phyloP scores from a whole-genome alignment of 2,329 filamentous ascomycete genomes.

The Pseudocercospora macadamiae region DNA sequence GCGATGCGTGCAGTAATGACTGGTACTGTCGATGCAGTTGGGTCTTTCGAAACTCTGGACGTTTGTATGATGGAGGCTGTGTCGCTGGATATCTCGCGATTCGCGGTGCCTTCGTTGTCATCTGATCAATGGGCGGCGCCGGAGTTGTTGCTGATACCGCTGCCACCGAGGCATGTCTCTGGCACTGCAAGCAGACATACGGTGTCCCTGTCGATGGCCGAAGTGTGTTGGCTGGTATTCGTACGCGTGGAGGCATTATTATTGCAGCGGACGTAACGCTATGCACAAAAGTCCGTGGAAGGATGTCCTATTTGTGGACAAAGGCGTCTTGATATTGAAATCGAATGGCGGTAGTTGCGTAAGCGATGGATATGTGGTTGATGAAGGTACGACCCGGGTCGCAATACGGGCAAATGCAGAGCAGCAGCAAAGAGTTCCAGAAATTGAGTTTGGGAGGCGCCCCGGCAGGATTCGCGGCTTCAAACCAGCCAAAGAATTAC shows the following conservation, averaged over 20 bases:
- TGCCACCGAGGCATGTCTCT: slow-evolving; percentile 50
- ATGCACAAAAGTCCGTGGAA: too few relatives aligned
- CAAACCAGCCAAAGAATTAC: not conserved
- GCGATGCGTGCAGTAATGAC: slow-evolving; percentile 81
- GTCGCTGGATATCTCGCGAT: slow-evolving; percentile 61
- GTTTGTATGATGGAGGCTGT: slow-evolving; percentile 86
- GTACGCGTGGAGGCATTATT: slow-evolving; percentile 58
- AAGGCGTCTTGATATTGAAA: too few relatives aligned
- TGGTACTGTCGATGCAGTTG: slow-evolving; percentile 87
- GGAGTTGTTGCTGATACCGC: slow-evolving; percentile 55
- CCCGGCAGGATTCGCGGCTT: not conserved
- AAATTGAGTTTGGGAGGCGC: too few relatives aligned
- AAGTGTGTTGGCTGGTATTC: slow-evolving; percentile 43
- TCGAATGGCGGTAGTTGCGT: too few relatives aligned
- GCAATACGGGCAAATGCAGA: too few relatives aligned
- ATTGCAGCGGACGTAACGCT: too few relatives aligned
- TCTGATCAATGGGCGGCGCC: slow-evolving; percentile 53
- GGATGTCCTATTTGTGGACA: too few relatives aligned
- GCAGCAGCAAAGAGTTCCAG: slow-evolving; percentile 5
- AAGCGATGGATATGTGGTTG: too few relatives aligned
- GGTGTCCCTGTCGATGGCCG: slow-evolving; percentile 25
- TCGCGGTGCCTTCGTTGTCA: slow-evolving; percentile 46
- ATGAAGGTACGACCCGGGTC: too few relatives aligned
- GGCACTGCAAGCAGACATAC: slow-evolving; percentile 43
- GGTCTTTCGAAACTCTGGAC: slow-evolving; percentile 83